Evolutionary conservation across 257 asterid genomes (phyloP).

Genomic region (Solanum ossicruentum): DNA sequence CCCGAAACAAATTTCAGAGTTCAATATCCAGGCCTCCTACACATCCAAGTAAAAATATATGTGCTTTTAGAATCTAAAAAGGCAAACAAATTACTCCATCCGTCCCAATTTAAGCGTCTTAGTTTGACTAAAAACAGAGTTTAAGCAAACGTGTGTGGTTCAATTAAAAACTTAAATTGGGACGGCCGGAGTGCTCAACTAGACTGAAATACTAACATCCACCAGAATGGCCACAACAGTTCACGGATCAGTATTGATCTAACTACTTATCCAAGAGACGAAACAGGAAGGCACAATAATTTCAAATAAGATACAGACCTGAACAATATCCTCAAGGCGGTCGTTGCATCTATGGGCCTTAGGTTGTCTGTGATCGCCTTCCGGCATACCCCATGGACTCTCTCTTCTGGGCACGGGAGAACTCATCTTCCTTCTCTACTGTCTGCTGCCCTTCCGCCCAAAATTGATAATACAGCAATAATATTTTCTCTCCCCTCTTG

Average conservation of each 20-base stretch:
- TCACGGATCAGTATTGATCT: neutral
- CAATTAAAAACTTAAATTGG: neutral
- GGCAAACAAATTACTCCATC: neutral
- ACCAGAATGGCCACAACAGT: neutral
- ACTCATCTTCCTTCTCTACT: conserved; percentile 41
- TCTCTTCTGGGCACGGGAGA: conserved; percentile 80
- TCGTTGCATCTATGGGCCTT: conserved; percentile 91
- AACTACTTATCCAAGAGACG: neutral
- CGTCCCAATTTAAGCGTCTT: neutral
- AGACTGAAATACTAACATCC: neutral
- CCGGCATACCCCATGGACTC: conserved; percentile 88
- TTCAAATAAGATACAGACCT: conserved; percentile 13
- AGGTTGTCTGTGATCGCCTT: conserved; percentile 52
- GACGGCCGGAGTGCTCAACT: neutral
- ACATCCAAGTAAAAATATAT: neutral
- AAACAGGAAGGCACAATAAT: neutral
- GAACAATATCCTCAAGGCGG: conserved; percentile 89
- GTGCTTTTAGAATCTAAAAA: neutral
- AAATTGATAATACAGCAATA: neutral
- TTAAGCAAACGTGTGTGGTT: neutral
- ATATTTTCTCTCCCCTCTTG: neutral
- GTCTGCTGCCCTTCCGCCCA: neutral
- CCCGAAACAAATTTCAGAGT: neutral
- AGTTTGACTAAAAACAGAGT: neutral
- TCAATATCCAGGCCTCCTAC: neutral